Base-by-base conservation (phyloP, 192 early-diverging fungal genomes). In the Podila verticillata region DNA sequence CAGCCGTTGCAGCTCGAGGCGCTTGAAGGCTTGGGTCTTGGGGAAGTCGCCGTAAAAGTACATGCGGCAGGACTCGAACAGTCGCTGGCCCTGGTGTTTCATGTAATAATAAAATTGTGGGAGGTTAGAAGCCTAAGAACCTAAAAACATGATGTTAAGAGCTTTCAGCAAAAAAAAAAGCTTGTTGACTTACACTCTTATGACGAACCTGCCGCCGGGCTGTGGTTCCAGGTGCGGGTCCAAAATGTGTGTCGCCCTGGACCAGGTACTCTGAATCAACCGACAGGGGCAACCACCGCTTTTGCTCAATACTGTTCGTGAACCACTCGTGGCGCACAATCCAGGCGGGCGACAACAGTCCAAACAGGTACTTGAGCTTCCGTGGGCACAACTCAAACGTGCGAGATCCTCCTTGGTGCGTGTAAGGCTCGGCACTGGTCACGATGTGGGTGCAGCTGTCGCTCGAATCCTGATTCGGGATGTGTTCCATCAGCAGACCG, bases 31-130 rank as follows among this genome's bases (percentile, higher is more conserved):
- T 26, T 54, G 58, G 10, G 10, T 20, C 31, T 28, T 26, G 5
- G 48, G 48, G 36, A 74, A 74, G 15, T 57, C 54, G 34, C 72
- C 72, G 29, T 74, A 74, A 66, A 74, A 74, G 72, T 67, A 74
- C 65, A 74, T 67, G 0, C 72, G 36, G 26, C 72, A 74, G 3
- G 72, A 66, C 1, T 51, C 58, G 49, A 74, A 74, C 5, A 74
- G 59, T 26, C 35, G 35, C 7, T 36, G 35, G 35, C 35, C 35
- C 35, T 36, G 7, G 1, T 39, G 10, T 39, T 39, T 39, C 12
- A 15, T 39, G 1, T 2, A 13, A 13, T 13, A 1, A 13, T 9
- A 39, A 13, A 36, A 13, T 6, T 30, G 48, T 62, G 59, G 66
- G 48, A 1, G 15, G 13, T 15, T 7, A 28, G 30, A 22, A 58